Conservation (phyloP, 2,329 filamentous ascomycete species). For the Sporothrix pseudoabietina region DNA sequence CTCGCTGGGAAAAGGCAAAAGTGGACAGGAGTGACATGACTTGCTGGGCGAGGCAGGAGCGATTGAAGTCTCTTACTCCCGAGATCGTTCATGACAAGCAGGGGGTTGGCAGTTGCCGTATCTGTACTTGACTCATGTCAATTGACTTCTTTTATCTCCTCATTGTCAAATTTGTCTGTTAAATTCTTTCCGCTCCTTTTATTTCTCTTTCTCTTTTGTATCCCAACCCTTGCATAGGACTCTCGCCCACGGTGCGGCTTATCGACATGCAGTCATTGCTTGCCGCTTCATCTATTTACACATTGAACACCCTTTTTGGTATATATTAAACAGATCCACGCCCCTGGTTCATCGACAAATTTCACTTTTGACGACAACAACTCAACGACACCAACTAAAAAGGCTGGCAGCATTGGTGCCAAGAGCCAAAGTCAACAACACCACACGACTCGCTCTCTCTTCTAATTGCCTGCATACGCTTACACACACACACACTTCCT, state of each 20-base stretch:
- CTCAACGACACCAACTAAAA: background rate
- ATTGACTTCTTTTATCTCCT: background rate
- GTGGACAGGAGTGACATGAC: background rate
- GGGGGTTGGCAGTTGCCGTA: background rate
- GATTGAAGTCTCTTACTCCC: background rate
- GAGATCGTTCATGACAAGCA: background rate
- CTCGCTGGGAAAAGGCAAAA: background rate
- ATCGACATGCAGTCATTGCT: background rate
- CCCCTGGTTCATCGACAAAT: background rate
- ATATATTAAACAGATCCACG: slow-evolving; percentile 20
- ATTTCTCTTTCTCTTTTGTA: background rate
- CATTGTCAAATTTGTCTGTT: background rate
- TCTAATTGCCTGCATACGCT: background rate
- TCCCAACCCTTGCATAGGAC: background rate
- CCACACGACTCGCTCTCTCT: background rate
- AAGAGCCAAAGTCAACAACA: background rate
- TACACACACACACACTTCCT: background rate
- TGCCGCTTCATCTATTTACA: slow-evolving; percentile 2
- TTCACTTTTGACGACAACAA: background rate
- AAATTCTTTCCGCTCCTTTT: background rate
- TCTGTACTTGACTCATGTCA: background rate
- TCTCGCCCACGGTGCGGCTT: background rate
- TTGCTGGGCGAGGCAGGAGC: slow-evolving; percentile 20
- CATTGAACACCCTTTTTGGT: background rate
- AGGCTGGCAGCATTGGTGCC: background rate